Conservation (phyloP, 768 basidiomycete species). For the Imleria badia region DNA sequence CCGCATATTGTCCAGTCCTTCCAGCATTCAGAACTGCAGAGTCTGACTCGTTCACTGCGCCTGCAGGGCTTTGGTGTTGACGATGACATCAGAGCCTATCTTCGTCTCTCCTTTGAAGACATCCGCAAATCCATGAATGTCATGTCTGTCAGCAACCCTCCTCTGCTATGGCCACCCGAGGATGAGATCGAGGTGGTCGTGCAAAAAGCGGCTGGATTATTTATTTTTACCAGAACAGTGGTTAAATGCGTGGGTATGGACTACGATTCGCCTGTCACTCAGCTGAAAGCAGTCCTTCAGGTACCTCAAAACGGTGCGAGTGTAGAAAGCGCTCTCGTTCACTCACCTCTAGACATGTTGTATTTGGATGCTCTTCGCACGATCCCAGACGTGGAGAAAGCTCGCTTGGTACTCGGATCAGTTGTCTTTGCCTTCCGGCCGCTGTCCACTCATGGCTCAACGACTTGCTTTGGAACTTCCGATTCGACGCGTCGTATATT, state of each 20-base stretch:
- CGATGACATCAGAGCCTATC: constrained; percentile 25
- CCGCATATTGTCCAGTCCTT: constrained; percentile 21
- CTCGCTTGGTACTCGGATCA: constrained; percentile 8
- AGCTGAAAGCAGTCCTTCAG: constrained; percentile 12
- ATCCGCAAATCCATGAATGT: constrained; percentile 5
- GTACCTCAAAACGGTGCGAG: not conserved
- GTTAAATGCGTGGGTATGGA: constrained; percentile 22
- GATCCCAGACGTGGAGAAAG: constrained; percentile 10
- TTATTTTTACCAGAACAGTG: constrained; percentile 30
- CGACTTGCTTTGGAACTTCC: constrained; percentile 6
- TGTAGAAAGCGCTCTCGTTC: constrained; percentile 4
- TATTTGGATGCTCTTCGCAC: constrained; percentile 15
- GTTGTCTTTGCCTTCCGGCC: constrained; percentile 16
- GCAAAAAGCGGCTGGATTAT: constrained; percentile 23
- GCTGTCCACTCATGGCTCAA: constrained; percentile 14
- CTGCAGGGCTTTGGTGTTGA: constrained; percentile 23
- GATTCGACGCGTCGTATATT: constrained; percentile 8
- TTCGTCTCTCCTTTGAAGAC: constrained; percentile 19
- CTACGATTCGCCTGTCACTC: constrained; percentile 8
- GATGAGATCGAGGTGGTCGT: constrained; percentile 21
- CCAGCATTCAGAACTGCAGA: constrained; percentile 13
- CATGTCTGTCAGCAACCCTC: not conserved
- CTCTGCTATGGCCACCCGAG: constrained; percentile 21
- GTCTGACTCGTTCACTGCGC: constrained; percentile 3
- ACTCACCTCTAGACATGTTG: constrained; percentile 14